These are phyloP conservation scores for Helicocarpus griseus DNA, from an alignment of 2,329 filamentous ascomycete species.

Conservation along the genomic window DNA sequence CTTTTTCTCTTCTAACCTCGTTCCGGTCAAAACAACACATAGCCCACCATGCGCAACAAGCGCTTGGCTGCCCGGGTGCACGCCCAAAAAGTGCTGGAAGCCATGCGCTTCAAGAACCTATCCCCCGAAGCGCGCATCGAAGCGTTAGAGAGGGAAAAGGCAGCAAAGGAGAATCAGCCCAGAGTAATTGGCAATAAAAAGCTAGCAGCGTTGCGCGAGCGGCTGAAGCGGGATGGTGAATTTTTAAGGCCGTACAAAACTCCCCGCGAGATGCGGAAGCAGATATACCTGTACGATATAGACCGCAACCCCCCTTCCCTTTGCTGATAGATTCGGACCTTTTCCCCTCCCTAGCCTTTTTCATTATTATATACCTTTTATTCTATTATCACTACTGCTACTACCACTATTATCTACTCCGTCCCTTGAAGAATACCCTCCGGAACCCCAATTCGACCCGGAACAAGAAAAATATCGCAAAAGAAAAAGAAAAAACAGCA, in stretches of 20 bases:
- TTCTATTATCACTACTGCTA: background rate
- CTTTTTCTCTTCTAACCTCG: background rate
- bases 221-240: background rate
- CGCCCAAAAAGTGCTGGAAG: no score
- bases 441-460: constrained; percentile 2
- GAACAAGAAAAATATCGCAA: no score
- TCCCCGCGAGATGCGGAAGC: constrained; percentile 24
- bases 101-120: no score
- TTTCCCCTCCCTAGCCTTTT: background rate
- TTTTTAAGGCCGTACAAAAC: background rate
- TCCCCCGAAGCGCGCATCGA: no score
- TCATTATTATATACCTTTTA: background rate
- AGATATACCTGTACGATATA: constrained; percentile 38
- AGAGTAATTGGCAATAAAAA: no score
- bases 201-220: no score
- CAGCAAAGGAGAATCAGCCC: no score
- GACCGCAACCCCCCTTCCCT: background rate
- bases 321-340: background rate
- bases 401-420: background rate
- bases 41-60: constrained; percentile 3
- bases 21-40: no score
- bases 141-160: no score
- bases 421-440: background rate
- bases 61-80: no score
- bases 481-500: no score